phyloP scores from a whole-genome alignment of 768 basidiomycete species.

The Mycena polygramma region DNA sequence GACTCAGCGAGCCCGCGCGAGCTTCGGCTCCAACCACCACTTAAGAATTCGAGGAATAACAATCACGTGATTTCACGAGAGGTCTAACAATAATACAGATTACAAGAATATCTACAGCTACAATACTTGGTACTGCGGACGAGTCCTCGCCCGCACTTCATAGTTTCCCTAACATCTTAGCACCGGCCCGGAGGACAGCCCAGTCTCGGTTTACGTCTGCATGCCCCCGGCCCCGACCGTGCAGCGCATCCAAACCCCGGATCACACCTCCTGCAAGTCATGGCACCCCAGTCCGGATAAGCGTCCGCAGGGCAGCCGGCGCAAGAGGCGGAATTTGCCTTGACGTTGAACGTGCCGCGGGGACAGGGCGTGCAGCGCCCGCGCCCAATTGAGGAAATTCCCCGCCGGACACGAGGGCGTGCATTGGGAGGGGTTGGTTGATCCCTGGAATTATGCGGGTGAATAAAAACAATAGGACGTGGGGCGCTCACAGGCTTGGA shows the following conservation, averaged over 20 bases:
- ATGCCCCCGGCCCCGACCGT: neutral
- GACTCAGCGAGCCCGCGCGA: too few relatives aligned
- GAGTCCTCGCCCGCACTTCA: too few relatives aligned
- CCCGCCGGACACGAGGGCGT: neutral
- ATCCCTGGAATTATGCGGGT: neutral
- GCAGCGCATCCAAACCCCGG: neutral
- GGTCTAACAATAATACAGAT: too few relatives aligned
- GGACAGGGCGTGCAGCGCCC: neutral
- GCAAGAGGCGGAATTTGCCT: neutral
- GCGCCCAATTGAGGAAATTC: neutral
- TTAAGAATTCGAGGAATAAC: too few relatives aligned
- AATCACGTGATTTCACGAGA: too few relatives aligned
- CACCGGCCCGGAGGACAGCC: neutral
- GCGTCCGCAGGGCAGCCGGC: neutral
- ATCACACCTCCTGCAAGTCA: neutral
- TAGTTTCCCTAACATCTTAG: too few relatives aligned
- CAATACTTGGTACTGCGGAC: too few relatives aligned
- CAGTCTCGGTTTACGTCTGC: neutral
- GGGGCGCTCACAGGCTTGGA: neutral
- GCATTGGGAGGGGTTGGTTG: neutral
- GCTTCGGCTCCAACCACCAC: too few relatives aligned
- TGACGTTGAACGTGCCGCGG: neutral
- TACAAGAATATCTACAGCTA: too few relatives aligned
- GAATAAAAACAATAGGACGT: neutral
- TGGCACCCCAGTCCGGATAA: neutral